Base-by-base conservation (phyloP, 1,284 basidiomycete species). In the Athelia sp. region DNA sequence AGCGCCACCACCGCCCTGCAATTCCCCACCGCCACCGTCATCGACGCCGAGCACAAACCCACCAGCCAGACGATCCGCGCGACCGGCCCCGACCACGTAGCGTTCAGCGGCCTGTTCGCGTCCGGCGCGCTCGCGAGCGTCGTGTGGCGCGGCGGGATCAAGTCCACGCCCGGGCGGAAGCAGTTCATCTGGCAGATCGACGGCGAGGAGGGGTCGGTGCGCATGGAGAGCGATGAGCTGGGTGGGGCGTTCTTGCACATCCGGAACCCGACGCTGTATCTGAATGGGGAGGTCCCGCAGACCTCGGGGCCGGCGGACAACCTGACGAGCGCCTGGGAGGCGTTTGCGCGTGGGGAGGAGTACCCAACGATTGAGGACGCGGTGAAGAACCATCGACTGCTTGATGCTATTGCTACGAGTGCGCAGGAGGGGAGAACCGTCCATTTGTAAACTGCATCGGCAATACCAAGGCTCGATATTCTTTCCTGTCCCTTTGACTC, bases 341-440 rank as follows among this genome's bases (percentile, higher is more conserved):
- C 58, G 54, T 64, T 59, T 50, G 58, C 60, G 13, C 56, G 59
- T 32, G 60, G 58, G 2, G 52, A 55, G n/a, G 48, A 48, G 1
- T 64, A 62, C 55, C 52, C 65, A 21, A 66, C 63, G 2, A 55
- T 69, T n/a, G 69, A 71, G 23, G 67, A 69, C 45, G 67, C 67
- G 11, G 60, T 69, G 10, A 57, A 52, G 49, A 45, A 61, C n/a
- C 56, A 61, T 22, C 52, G 50, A 32, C 43, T 67, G 10, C 31
- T 72, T 21, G 62, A 67, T 48, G 67, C 64, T 8, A 60, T 70
- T 23, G 45, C 56, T 22, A 53, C 51, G 43, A 70, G 70, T 53
- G 56, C 57, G 18, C 50, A 53, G 19, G 63, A 67, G 40, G 64
- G 66, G 19, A 43, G 22, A n/a, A 23, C 10, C 10, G 23, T 44